Percentiles rank a stretch among this genome's conserved stretches.
Evolutionary conservation across 2,329 filamentous ascomycete genomes (phyloP).

Genomic region (Pseudogymnoascus verrucosus): DNA sequence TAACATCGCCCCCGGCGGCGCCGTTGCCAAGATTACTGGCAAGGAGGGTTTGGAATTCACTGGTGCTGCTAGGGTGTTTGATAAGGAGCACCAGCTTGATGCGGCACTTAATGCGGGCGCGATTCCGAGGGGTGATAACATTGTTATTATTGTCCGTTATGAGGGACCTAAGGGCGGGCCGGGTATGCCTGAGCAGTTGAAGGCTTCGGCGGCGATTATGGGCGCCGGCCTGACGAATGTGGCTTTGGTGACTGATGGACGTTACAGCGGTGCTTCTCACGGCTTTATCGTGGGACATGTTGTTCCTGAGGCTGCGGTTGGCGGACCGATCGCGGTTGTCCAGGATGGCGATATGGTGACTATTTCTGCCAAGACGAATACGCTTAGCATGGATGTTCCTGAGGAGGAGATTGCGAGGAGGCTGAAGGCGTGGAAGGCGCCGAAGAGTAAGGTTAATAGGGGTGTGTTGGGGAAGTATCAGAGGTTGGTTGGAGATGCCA

Average conservation of each 20-base stretch:
- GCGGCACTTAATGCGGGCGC: slow-evolving; percentile 60
- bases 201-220: slow-evolving; percentile 84
- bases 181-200: slow-evolving; percentile 93
- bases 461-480: slow-evolving; percentile 89
- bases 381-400: slow-evolving; percentile 57
- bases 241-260: slow-evolving; percentile 83
- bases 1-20: slow-evolving; percentile 80
- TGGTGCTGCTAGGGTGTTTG: slow-evolving; percentile 73
- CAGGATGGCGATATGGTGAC: slow-evolving; percentile 72
- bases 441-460: slow-evolving; percentile 64
- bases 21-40: slow-evolving; percentile 93
- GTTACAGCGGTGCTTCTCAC: slow-evolving; percentile 82
- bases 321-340: slow-evolving; percentile 81
- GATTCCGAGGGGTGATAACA: slow-evolving; percentile 67
- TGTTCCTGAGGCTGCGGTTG: slow-evolving; percentile 79
- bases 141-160: slow-evolving; percentile 85
- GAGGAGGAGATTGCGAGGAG: slow-evolving; percentile 61
- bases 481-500: slow-evolving; percentile 78
- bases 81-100: slow-evolving; percentile 77
- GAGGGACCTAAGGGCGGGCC: slow-evolving; percentile 90
- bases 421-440: slow-evolving; percentile 60
- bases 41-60: slow-evolving; percentile 82
- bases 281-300: slow-evolving; percentile 94
- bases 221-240: slow-evolving; percentile 82
- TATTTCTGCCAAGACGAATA: slow-evolving; percentile 75